These are phyloP conservation scores for Cyberlindnera japonica DNA, from an alignment of 805 yeast genomes.

Conservation along the genomic window DNA sequence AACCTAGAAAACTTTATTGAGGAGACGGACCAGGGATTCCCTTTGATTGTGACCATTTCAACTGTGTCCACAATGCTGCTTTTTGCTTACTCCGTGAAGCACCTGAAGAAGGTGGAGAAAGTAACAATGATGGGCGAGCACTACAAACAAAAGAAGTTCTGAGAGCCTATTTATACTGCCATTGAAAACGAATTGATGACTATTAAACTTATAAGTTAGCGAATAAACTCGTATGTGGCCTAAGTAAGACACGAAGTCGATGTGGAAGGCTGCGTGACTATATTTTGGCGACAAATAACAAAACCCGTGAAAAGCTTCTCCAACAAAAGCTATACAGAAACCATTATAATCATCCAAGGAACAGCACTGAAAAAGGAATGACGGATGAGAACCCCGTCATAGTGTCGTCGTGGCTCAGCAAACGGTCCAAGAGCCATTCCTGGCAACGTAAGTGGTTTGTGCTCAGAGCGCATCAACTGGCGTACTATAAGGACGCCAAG, in stretches of 20 bases:
- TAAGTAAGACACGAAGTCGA: too few relatives aligned
- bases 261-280: too few relatives aligned
- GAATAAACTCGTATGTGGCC: too few relatives aligned
- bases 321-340: too few relatives aligned
- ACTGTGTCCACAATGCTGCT: slow-evolving; percentile 44
- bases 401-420: slow-evolving; percentile 29
- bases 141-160: slow-evolving; percentile 9
- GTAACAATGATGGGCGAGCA: slow-evolving; percentile 62
- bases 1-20: slow-evolving; percentile 90
- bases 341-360: background rate
- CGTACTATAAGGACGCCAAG: slow-evolving; percentile 36
- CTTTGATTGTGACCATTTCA: slow-evolving; percentile 38
- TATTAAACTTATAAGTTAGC: too few relatives aligned
- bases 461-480: slow-evolving; percentile 35
- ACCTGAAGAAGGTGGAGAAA: slow-evolving; percentile 62
- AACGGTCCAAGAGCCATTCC: slow-evolving; percentile 32
- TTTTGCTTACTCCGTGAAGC: slow-evolving; percentile 50
- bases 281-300: too few relatives aligned
- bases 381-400: slow-evolving; percentile 3
- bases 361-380: background rate
- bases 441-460: slow-evolving; percentile 42
- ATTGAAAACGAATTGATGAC: too few relatives aligned
- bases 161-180: too few relatives aligned
- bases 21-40: slow-evolving; percentile 70
- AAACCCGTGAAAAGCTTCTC: too few relatives aligned